phyloP scores from a whole-genome alignment of 2,329 filamentous ascomycete species.

The Herpotrichia juniperi region DNA sequence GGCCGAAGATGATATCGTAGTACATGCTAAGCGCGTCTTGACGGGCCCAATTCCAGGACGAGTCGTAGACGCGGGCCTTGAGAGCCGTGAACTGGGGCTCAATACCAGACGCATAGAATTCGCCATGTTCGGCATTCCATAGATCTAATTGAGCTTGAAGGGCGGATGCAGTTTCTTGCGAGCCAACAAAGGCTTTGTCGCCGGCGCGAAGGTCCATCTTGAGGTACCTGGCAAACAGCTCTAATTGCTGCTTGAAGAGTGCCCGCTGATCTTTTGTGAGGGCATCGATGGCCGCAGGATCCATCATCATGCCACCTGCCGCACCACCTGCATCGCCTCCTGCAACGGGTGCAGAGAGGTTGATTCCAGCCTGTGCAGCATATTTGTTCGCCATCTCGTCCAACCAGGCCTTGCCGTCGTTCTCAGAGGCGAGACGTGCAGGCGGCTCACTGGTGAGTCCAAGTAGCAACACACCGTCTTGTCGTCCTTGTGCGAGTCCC shows the following conservation, averaged over 20 bases:
- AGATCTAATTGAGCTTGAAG: constrained; percentile 93
- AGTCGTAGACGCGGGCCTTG: constrained; percentile 96
- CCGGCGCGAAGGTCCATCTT: constrained; percentile 97
- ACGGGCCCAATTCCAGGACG: constrained; percentile 98
- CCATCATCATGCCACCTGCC: constrained; percentile 97
- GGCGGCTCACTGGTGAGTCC: constrained; percentile 93
- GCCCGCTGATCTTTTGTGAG: constrained; percentile 95
- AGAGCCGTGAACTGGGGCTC: constrained; percentile 91
- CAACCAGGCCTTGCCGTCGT: constrained; percentile 89
- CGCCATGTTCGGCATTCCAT: constrained; percentile 94
- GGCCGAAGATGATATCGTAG: constrained; percentile 97
- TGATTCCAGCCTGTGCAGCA: constrained; percentile 81
- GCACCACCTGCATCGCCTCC: constrained; percentile 75
- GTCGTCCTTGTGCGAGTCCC: constrained; percentile 84
- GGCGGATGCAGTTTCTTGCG: constrained; percentile 83
- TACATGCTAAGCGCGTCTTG: constrained; percentile 99
- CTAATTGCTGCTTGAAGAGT: constrained; percentile 97
- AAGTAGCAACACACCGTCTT: constrained; percentile 87
- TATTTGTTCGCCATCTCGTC: constrained; percentile 91
- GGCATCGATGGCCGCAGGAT: constrained; percentile 94
- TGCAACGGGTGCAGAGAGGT: constrained; percentile 73
- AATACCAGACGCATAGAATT: constrained; percentile 94
- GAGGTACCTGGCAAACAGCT: constrained; percentile 91
- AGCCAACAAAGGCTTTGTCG: constrained; percentile 87
- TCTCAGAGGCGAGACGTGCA: constrained; percentile 84